Conservation (phyloP, 192 early-diverging fungal genomes). For the Linderina pennispora region DNA sequence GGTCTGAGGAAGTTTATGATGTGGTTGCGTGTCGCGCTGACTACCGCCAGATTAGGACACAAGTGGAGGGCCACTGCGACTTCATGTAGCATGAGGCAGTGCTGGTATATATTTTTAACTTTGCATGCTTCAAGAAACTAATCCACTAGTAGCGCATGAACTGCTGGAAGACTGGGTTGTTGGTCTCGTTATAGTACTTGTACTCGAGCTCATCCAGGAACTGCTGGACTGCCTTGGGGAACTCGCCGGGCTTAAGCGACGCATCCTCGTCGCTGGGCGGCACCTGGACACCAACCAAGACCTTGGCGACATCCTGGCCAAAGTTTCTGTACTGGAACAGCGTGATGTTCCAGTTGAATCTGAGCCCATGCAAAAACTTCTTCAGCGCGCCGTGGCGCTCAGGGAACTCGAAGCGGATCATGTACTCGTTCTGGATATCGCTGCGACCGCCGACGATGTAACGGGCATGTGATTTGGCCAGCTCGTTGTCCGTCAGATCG, state of each 20-base stretch:
- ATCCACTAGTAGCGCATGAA: constrained; percentile 62
- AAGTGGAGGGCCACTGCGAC: constrained; percentile 46
- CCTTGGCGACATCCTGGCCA: constrained; percentile 91
- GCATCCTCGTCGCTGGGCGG: constrained; percentile 50
- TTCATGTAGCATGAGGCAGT: constrained; percentile 30
- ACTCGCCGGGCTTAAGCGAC: constrained; percentile 5
- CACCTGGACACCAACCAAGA: constrained; percentile 92
- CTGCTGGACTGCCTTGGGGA: constrained; percentile 53
- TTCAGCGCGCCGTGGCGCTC: constrained; percentile 90
- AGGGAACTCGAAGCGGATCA: constrained; percentile 95
- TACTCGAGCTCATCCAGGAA: constrained; percentile 81
- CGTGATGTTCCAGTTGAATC: constrained; percentile 69
- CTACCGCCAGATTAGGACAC: constrained; percentile 37
- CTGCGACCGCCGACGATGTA: constrained; percentile 88
- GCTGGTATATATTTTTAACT: neutral
- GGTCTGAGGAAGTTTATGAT: constrained; percentile 47
- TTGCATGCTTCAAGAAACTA: neutral
- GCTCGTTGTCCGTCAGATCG: constrained; percentile 88
- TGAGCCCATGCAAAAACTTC: constrained; percentile 73
- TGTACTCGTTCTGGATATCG: constrained; percentile 71
- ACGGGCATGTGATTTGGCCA: constrained; percentile 93
- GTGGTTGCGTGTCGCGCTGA: constrained; percentile 45
- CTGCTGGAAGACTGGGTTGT: constrained; percentile 82
- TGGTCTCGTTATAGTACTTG: constrained; percentile 87
- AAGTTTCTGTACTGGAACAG: constrained; percentile 97